Conservation (phyloP, 1,284 basidiomycete genomes). For the Moesziomyces sp. region DNA sequence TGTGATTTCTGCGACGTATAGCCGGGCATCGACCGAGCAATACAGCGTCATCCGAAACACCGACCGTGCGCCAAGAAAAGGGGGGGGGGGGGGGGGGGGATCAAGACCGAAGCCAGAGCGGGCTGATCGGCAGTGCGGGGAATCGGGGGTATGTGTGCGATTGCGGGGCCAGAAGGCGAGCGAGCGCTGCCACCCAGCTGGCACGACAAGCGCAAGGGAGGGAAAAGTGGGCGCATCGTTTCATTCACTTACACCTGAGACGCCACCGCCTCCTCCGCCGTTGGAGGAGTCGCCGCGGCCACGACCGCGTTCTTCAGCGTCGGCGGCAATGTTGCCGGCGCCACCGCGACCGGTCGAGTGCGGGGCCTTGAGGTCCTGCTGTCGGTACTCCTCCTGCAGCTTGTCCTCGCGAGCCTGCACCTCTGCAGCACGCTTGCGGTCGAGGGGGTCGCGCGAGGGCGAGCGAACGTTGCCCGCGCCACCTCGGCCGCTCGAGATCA, state of each 20-base stretch:
- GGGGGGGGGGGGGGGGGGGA: too few relatives aligned
- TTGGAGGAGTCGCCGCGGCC: constrained; percentile 20
- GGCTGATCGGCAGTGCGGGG: too few relatives aligned
- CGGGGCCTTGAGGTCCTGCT: constrained; percentile 66
- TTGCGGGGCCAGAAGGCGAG: too few relatives aligned
- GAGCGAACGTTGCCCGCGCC: constrained; percentile 82
- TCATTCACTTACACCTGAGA: constrained; percentile 42
- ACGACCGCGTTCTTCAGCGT: constrained; percentile 46
- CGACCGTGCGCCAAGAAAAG: too few relatives aligned
- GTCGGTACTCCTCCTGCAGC: constrained; percentile 68
- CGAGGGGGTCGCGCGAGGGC: constrained; percentile 74
- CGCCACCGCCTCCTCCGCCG: constrained; percentile 21
- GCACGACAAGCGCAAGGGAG: too few relatives aligned
- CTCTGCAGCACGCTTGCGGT: constrained; percentile 62
- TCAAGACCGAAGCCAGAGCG: too few relatives aligned
- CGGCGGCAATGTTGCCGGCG: constrained; percentile 72
- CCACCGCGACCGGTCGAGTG: constrained; percentile 80
- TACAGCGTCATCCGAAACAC: too few relatives aligned
- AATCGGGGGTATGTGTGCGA: too few relatives aligned
- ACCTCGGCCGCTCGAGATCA: constrained; percentile 76
- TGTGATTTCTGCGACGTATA: too few relatives aligned
- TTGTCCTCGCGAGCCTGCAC: constrained; percentile 45
- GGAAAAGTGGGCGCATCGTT: neutral
- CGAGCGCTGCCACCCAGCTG: too few relatives aligned
- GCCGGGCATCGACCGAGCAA: too few relatives aligned